Evolutionary conservation across 169 alveolate genomes (phyloP), one percentile per base, ranked within the genome.

Genomic region (Plasmodium gallinaceum): DNA sequence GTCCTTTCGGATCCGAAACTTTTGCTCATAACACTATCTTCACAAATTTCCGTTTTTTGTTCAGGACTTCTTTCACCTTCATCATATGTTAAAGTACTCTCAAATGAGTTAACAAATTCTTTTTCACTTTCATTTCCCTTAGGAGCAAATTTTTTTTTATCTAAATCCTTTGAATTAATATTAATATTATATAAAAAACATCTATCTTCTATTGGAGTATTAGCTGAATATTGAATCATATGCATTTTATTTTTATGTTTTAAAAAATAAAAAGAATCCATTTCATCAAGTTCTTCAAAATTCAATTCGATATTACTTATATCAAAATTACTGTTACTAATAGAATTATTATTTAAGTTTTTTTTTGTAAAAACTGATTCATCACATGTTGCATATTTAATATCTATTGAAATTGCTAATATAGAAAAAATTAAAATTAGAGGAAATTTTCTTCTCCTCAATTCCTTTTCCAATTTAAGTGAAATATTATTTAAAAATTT

Each of bases 161-260:
- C 62, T 6, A 52, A 16, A 52, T 52, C 8, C 6, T 52, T 20
- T n/a, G 22, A 16, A 5, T 52, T 20, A 52, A 78, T 46, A 78
- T 78, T 74, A 7, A 78, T 65, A 37, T 37, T 26, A 58, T 18
- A 2, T 16, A 78, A 48, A 51, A 22, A 54, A 43, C 87, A 69
- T 57, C 91, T 68, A 58, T 85, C 91, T 48, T 85, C 75, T 54
- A 85, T 68, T 12, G 91, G 91, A 20, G 58, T 20, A 60, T 85
- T 85, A 10, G 91, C 71, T 26, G 64, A 42, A 42, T 12, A 57
- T 85, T 85, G 91, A 32, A 60, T 8, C 91, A 85, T 69, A 70
- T 10, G 6, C 16, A 85, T 16, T 46, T 24, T 64, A 4, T 78
- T 7, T 7, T 20, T 51, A 78, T 78, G 42, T 5, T 51, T 1